These are phyloP conservation scores for Chaetothyriales sp. DNA, from an alignment of 2,329 filamentous ascomycete species.

Conservation along the genomic window DNA sequence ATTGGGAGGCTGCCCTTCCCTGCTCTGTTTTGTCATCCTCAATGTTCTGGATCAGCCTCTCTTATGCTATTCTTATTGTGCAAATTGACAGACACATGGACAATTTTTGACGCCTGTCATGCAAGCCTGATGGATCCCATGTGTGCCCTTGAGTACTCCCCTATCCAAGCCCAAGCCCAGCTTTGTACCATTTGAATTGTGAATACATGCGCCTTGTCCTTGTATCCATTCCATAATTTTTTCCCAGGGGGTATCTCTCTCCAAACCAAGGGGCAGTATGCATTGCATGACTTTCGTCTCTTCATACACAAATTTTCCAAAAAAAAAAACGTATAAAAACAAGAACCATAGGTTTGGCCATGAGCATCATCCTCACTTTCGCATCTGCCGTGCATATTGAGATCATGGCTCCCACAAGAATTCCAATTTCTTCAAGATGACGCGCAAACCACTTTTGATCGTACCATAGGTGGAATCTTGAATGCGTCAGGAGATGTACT, in stretches of 20 bases:
- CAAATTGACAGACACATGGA: too few relatives aligned
- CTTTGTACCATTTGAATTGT: too few relatives aligned
- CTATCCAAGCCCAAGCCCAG: too few relatives aligned
- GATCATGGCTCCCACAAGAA: neutral
- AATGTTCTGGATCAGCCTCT: too few relatives aligned
- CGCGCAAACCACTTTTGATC: slow-evolving; percentile 14
- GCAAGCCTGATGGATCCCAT: too few relatives aligned
- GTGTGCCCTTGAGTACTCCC: too few relatives aligned
- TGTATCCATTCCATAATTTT: neutral
- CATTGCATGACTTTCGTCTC: neutral
- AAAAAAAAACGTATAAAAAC: neutral
- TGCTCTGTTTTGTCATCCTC: too few relatives aligned
- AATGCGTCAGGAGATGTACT: slow-evolving; percentile 5
- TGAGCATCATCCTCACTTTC: neutral
- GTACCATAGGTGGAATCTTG: slow-evolving; percentile 10
- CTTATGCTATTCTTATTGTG: too few relatives aligned
- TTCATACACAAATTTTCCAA: neutral
- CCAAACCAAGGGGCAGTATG: neutral
- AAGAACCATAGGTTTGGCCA: neutral
- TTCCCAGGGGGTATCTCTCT: neutral
- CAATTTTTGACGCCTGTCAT: too few relatives aligned
- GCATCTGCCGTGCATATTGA: neutral
- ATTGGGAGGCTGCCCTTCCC: too few relatives aligned
- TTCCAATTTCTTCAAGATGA: slow-evolving; percentile 8
- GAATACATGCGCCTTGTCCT: too few relatives aligned